Evolutionary conservation across 2,329 filamentous ascomycete genomes (phyloP).

Genomic region (Cadophora sp.): DNA sequence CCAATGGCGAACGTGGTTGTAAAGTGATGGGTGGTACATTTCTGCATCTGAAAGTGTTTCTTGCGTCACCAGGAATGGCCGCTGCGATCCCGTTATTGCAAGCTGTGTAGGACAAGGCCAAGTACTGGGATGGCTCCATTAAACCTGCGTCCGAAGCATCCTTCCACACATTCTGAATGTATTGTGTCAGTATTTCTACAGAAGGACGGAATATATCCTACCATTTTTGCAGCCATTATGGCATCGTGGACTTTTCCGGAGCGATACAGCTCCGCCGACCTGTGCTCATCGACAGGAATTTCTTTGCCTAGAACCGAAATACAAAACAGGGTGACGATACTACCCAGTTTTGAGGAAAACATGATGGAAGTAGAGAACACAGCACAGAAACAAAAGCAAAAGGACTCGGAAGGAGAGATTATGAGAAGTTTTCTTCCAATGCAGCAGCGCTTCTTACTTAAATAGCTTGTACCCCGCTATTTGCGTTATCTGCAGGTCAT

Average conservation of each 20-base stretch:
- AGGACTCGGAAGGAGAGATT: neutral
- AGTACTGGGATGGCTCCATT: conserved; percentile 19
- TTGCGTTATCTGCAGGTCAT: neutral
- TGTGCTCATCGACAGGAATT: conserved; percentile 9
- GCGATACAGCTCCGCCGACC: conserved; percentile 11
- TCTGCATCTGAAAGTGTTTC: conserved; percentile 49
- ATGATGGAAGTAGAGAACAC: too few species aligned
- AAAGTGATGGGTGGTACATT: conserved; percentile 41
- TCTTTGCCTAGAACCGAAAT: neutral
- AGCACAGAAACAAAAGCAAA: neutral
- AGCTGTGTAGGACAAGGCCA: neutral
- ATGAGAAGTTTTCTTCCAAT: neutral
- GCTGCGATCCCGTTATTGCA: conserved; percentile 22
- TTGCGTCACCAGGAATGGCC: conserved; percentile 21
- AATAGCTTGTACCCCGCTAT: neutral
- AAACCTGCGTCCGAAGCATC: neutral
- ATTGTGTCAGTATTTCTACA: neutral
- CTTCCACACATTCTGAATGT: conserved; percentile 6
- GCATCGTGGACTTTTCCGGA: conserved; percentile 11
- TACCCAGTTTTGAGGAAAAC: neutral
- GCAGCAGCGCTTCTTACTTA: neutral
- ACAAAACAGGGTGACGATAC: neutral
- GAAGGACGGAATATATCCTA: neutral
- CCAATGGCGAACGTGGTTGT: neutral
- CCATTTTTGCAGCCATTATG: conserved; percentile 21